Percentiles rank a stretch among this genome's conserved stretches.
phyloP scores from a whole-genome alignment of 1,284 basidiomycete species.

The Golubevia pallescens region DNA sequence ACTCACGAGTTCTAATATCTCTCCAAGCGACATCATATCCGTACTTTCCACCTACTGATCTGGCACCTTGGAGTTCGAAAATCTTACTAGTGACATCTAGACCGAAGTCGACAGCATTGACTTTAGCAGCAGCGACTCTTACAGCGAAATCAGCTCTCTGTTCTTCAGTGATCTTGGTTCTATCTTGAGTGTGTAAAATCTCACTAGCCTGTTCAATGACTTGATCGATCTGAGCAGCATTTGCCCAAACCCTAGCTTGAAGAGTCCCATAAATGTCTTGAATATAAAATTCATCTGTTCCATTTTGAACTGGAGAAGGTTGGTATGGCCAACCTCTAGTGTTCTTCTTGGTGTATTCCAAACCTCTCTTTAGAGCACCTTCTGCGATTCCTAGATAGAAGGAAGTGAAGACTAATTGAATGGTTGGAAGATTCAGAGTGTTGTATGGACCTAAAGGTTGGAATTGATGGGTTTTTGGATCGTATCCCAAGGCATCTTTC shows the following conservation, averaged over 20 bases:
- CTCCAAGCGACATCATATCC: constrained; percentile 53
- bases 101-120: constrained; percentile 50
- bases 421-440: constrained; percentile 59
- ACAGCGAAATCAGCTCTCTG: constrained; percentile 60
- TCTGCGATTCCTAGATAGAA: constrained; percentile 64
- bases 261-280: constrained; percentile 60
- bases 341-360: constrained; percentile 53
- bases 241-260: constrained; percentile 56
- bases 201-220: constrained; percentile 26
- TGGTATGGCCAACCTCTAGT: constrained; percentile 62
- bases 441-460: constrained; percentile 55
- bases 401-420: constrained; percentile 61
- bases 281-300: constrained; percentile 61
- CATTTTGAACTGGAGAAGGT: constrained; percentile 36
- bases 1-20: constrained; percentile 33
- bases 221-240: constrained; percentile 52
- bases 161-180: constrained; percentile 40
- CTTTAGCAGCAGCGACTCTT: constrained; percentile 57
- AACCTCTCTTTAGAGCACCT: constrained; percentile 51
- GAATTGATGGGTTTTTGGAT: constrained; percentile 17
- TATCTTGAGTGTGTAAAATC: constrained; percentile 35
- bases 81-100: constrained; percentile 57
- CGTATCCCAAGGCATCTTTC: constrained; percentile 46
- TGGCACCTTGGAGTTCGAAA: constrained; percentile 59
- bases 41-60: constrained; percentile 52